These are phyloP conservation scores for Fusarium sp. DNA, from an alignment of 2,329 filamentous ascomycete genomes.

Conservation along the genomic window DNA sequence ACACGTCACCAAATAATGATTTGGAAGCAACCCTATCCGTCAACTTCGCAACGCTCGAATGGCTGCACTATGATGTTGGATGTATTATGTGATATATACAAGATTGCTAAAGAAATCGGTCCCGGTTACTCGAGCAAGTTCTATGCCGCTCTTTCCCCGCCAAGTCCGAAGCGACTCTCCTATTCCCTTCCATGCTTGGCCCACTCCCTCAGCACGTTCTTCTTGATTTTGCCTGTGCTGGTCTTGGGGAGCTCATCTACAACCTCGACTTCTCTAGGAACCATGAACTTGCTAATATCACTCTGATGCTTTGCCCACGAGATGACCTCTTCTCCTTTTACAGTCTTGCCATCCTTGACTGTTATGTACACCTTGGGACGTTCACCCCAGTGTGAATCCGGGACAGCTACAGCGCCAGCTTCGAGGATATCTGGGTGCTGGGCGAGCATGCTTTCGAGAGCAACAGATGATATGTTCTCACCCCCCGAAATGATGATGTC, in stretches of 20 bases:
- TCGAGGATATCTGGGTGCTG: constrained; percentile 91
- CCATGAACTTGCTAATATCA: constrained; percentile 91
- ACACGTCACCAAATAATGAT: not conserved
- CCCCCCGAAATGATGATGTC: constrained; percentile 98
- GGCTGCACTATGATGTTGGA: not conserved
- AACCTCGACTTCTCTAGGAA: constrained; percentile 75
- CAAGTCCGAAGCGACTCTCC: not conserved
- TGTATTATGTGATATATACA: constrained; percentile 3
- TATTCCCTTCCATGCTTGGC: constrained; percentile 53
- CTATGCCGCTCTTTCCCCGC: not conserved
- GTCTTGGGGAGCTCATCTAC: constrained; percentile 94
- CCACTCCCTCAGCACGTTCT: constrained; percentile 92
- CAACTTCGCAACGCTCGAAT: not conserved
- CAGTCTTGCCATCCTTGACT: constrained; percentile 68
- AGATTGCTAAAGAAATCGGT: not conserved
- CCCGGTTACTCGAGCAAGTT: not conserved
- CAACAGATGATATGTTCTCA: constrained; percentile 95
- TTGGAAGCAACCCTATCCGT: not conserved
- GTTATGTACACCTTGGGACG: constrained; percentile 95
- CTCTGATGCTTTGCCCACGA: constrained; percentile 84
- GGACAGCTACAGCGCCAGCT: constrained; percentile 86
- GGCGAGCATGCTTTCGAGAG: constrained; percentile 87
- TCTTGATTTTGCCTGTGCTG: constrained; percentile 94
- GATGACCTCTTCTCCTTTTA: constrained; percentile 71
- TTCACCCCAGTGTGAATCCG: constrained; percentile 93